phyloP scores from a whole-genome alignment of 129 eudicot genomes.

The Lonicera japonica region DNA sequence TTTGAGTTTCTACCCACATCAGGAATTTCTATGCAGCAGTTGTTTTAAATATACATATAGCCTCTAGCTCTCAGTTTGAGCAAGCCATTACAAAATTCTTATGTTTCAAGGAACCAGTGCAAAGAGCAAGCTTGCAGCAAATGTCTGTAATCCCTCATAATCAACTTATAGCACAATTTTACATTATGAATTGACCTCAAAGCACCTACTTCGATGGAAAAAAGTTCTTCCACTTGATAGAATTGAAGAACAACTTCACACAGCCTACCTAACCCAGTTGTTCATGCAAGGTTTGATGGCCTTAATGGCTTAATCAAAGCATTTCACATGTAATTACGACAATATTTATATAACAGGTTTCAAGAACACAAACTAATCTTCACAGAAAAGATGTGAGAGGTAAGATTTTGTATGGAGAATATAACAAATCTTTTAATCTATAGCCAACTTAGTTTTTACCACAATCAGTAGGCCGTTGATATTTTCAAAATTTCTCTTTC shows the following conservation, averaged over 20 bases:
- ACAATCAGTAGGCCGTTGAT: too few species aligned
- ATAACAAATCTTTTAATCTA: too few species aligned
- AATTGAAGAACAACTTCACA: background rate
- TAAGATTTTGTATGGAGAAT: background rate
- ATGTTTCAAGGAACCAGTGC: too few species aligned
- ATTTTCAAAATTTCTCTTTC: too few species aligned
- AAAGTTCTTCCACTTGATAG: background rate
- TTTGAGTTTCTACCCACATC: too few species aligned
- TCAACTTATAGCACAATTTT: background rate
- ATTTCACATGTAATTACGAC: background rate
- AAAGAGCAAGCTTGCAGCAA: background rate
- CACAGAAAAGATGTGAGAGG: background rate
- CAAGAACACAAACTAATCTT: background rate
- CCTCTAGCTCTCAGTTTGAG: too few species aligned
- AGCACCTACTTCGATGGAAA: too few species aligned
- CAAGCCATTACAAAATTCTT: too few species aligned
- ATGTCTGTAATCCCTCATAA: background rate
- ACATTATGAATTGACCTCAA: background rate
- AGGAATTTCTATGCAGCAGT: too few species aligned
- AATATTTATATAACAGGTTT: too few species aligned
- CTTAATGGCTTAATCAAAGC: background rate
- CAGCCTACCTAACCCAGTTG: background rate
- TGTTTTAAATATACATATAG: too few species aligned
- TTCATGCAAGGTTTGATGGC: background rate
- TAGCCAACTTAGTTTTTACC: background rate